These are phyloP conservation scores for Trichophyton verrucosum DNA, from an alignment of 2,329 filamentous ascomycete genomes.

Conservation along the genomic window DNA sequence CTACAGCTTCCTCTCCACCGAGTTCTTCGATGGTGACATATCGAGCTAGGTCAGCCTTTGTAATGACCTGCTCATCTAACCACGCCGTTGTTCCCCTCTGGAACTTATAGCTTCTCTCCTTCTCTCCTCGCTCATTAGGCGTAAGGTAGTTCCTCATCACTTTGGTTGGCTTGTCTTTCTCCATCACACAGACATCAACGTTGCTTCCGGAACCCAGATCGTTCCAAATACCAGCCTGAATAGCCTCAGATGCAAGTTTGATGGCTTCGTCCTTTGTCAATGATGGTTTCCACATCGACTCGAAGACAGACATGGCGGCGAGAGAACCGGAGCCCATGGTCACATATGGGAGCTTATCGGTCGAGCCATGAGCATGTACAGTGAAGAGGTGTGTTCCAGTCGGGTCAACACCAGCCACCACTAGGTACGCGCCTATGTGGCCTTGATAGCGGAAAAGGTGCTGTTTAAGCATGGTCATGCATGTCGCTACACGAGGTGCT, in stretches of 20 bases:
- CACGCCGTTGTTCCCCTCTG: conserved; percentile 84
- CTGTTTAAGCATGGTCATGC: conserved; percentile 99
- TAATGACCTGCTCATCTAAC: conserved; percentile 91
- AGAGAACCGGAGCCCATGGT: conserved; percentile 96
- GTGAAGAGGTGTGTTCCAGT: conserved; percentile 94
- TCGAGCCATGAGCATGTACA: conserved; percentile 94
- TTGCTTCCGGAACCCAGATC: conserved; percentile 94
- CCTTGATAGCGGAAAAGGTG: conserved; percentile 98
- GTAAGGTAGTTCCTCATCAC: conserved; percentile 85
- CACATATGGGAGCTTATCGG: conserved; percentile 97
- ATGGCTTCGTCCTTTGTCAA: conserved; percentile 71
- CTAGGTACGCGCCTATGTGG: conserved; percentile 93
- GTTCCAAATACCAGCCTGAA: conserved; percentile 96
- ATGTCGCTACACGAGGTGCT: conserved; percentile 92
- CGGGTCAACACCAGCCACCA: conserved; percentile 91
- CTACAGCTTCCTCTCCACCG: conserved; percentile 52
- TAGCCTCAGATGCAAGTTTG: conserved; percentile 70
- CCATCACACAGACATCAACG: conserved; percentile 93
- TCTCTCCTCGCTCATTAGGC: conserved; percentile 81
- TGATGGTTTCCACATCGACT: conserved; percentile 80
- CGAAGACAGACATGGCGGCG: conserved; percentile 95
- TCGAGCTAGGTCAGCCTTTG: conserved; percentile 82
- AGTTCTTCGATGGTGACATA: conserved; percentile 88
- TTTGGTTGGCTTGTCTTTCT: conserved; percentile 76
- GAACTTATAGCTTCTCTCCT: conserved; percentile 90